These are phyloP conservation scores for Avena eriantha DNA, from an alignment of 176 grass and related monocot genomes.

Conservation along the genomic window DNA sequence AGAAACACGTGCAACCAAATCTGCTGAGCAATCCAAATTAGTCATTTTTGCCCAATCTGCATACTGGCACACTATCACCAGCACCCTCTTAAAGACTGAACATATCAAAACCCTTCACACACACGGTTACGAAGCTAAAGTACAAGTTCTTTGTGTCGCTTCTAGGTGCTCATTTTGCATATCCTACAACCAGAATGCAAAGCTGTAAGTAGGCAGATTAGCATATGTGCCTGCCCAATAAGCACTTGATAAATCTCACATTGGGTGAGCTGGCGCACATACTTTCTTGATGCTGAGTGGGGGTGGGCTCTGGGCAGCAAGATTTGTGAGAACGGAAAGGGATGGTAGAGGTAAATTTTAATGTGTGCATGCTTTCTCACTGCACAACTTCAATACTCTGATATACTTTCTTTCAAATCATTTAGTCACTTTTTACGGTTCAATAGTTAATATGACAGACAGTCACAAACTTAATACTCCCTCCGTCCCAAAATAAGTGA, in stretches of 20 bases:
- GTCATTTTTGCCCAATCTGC: background rate
- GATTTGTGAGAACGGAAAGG: conserved; percentile 2
- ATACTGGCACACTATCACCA: background rate
- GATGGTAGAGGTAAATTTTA: background rate
- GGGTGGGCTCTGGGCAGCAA: background rate
- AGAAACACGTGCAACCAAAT: conserved; percentile 1
- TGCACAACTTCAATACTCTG: background rate
- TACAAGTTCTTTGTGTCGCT: background rate
- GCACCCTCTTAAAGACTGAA: background rate
- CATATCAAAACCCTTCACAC: conserved; percentile 16
- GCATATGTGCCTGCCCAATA: conserved; percentile 5
- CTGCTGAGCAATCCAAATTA: background rate
- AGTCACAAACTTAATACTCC: background rate
- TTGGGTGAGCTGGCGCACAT: conserved; percentile 4
- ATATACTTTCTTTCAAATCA: conserved; percentile 4
- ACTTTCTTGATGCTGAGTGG: conserved; percentile 38
- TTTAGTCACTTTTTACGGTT: background rate
- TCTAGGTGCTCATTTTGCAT: conserved; percentile 9
- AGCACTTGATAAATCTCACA: conserved; percentile 15
- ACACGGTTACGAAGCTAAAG: background rate
- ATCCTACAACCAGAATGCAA: conserved; percentile 2
- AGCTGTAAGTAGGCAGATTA: conserved; percentile 6
- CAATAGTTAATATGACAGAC: background rate
- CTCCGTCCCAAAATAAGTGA: too few relatives aligned
- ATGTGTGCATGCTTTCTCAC: background rate